Percentiles rank a stretch among this genome's conserved stretches.
Evolutionary conservation across 441 rosid species (phyloP).

Genomic region (Brassica balearica): DNA sequence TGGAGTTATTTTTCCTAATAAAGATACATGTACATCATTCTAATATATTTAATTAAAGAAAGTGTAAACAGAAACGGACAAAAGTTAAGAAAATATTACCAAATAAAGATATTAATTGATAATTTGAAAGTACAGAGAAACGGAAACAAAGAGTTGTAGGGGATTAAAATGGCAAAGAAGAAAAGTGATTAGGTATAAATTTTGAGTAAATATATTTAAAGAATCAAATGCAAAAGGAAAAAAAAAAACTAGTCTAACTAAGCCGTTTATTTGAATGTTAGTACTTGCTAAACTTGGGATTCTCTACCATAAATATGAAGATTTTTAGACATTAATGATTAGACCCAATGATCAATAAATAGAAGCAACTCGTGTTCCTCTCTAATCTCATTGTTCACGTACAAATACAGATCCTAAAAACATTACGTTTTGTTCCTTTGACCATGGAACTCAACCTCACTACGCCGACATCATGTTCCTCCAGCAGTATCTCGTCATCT

Average conservation of each 20-base stretch:
- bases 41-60: conserved; percentile 29
- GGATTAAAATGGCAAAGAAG: conserved; percentile 31
- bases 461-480: conserved; percentile 37
- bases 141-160: conserved; percentile 21
- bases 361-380: conserved; percentile 21
- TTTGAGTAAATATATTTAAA: conserved; percentile 29
- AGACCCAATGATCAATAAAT: conserved; percentile 32
- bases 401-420: neutral
- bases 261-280: conserved; percentile 42
- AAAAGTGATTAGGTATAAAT: conserved; percentile 34
- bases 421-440: conserved; percentile 20
- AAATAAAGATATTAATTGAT: conserved; percentile 42
- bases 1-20: conserved; percentile 30
- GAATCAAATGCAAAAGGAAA: conserved; percentile 34
- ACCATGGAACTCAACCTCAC: conserved; percentile 42
- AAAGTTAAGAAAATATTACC: conserved; percentile 34
- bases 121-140: conserved; percentile 18
- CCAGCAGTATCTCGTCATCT: conserved; percentile 41
- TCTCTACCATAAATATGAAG: conserved; percentile 39
- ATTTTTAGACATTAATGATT: conserved; percentile 39
- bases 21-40: conserved; percentile 24
- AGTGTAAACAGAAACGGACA: conserved; percentile 41
- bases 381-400: conserved; percentile 25
- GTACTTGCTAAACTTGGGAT: conserved; percentile 39
- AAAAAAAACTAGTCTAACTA: conserved; percentile 31